phyloP scores from a whole-genome alignment of 768 basidiomycete genomes.

The Aureoboletus auriporus region DNA sequence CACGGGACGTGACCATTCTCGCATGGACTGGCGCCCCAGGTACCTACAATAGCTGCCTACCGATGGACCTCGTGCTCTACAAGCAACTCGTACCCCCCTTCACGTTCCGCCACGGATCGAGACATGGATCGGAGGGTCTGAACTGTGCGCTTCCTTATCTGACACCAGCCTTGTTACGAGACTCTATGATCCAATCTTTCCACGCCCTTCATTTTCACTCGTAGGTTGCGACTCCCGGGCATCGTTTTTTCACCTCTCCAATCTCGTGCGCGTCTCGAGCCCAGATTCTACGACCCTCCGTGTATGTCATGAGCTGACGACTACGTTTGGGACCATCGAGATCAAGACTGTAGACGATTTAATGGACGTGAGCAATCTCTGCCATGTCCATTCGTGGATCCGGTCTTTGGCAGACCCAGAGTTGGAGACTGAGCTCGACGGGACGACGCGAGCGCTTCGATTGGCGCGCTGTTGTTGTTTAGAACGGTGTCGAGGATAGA shows the following conservation, averaged over 20 bases:
- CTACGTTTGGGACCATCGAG: neutral
- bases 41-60: constrained; percentile 9
- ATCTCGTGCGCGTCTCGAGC: neutral
- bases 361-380: too few relatives aligned
- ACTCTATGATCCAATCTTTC: neutral
- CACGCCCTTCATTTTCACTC: neutral
- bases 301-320: too few relatives aligned
- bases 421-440: too few relatives aligned
- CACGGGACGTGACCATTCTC: constrained; percentile 6
- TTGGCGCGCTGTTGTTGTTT: constrained; percentile 1
- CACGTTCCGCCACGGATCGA: neutral
- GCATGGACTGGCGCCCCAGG: constrained; percentile 13
- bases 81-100: neutral
- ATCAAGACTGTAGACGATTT: too few relatives aligned
- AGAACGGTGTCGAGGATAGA: neutral
- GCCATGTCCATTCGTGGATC: neutral
- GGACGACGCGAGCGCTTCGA: constrained; percentile 1
- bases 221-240: constrained; percentile 3
- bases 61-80: neutral
- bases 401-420: neutral
- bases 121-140: neutral
- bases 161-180: neutral
- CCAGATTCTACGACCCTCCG: neutral
- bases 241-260: neutral
- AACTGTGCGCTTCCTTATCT: neutral